These are phyloP conservation scores for Plasmodium vivax DNA, from an alignment of 169 alveolate genomes.

Conservation along the genomic window DNA sequence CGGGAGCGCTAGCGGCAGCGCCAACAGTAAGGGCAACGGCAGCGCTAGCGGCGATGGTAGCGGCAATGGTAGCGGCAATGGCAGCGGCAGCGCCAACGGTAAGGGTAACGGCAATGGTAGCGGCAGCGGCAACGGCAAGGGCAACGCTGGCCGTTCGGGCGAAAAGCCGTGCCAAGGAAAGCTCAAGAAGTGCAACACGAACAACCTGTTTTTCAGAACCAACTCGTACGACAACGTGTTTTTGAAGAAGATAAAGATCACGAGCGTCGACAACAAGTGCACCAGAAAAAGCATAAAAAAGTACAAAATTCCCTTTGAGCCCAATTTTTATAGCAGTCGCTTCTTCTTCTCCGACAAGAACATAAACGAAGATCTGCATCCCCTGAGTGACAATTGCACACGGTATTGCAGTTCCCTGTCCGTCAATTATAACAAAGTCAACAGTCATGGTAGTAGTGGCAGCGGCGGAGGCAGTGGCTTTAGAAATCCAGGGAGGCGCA, in stretches of 20 bases:
- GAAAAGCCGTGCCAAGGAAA: constrained; percentile 3
- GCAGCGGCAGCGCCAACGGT: background rate
- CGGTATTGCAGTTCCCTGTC: constrained; percentile 17
- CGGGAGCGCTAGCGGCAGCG: background rate
- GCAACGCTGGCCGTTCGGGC: background rate
- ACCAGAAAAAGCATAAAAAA: constrained; percentile 23
- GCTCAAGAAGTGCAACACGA: constrained; percentile 3
- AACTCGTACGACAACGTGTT: constrained; percentile 33
- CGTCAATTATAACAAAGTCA: constrained; percentile 17
- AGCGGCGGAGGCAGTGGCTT: background rate
- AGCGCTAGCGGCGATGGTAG: background rate
- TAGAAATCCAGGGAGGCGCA: background rate
- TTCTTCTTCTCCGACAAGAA: constrained; percentile 60
- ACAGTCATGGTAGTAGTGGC: background rate
- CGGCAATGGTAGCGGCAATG: background rate
- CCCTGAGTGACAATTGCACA: constrained; percentile 11
- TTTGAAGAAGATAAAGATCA: constrained; percentile 43
- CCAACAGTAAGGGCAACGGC: background rate
- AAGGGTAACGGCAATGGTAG: background rate
- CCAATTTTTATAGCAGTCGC: constrained; percentile 57
- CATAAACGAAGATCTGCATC: constrained; percentile 14
- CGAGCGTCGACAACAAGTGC: constrained; percentile 21
- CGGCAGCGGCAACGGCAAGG: background rate
- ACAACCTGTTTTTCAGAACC: constrained; percentile 21
- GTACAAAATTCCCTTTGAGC: constrained; percentile 68